Conservation (phyloP, 352 stramenopile species). For the Pythium biforme region DNA sequence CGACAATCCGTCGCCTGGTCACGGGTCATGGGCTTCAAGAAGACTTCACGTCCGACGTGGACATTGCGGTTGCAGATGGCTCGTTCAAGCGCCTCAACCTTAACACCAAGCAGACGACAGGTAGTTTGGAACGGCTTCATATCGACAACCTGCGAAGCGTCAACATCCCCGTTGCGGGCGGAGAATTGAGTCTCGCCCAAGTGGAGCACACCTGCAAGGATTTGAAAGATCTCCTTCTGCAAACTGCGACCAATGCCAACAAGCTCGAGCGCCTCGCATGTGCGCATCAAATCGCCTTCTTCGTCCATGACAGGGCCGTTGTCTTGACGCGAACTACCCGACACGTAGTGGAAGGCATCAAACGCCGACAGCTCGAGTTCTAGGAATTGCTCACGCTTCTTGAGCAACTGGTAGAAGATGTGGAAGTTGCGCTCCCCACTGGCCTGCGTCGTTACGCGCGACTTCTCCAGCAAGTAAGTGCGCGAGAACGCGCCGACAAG, state of each 20-base stretch:
- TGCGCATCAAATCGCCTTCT: constrained; percentile 66
- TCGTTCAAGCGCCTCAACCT: constrained; percentile 52
- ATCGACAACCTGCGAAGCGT: constrained; percentile 67
- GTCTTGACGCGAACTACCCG: constrained; percentile 22
- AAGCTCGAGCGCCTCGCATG: constrained; percentile 82
- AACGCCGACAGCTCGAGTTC: constrained; percentile 51
- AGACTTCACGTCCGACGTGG: constrained; percentile 77
- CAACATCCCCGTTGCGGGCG: constrained; percentile 67
- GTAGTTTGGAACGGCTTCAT: constrained; percentile 54
- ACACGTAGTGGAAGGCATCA: constrained; percentile 73
- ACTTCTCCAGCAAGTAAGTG: constrained; percentile 93
- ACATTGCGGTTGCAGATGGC: constrained; percentile 82
- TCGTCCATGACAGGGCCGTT: constrained; percentile 45
- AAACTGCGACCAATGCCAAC: constrained; percentile 84
- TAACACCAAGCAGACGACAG: constrained; percentile 59
- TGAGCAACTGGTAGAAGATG: constrained; percentile 93
- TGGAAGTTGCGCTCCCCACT: constrained; percentile 92
- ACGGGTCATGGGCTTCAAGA: constrained; percentile 80
- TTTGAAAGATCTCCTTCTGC: constrained; percentile 87
- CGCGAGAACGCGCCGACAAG: constrained; percentile 79
- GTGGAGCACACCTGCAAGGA: constrained; percentile 90
- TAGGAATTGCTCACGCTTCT: constrained; percentile 51
- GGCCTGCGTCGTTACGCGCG: constrained; percentile 84
- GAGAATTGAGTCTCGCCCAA: constrained; percentile 89
- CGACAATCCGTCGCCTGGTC: constrained; percentile 83